These are phyloP conservation scores for Globisporangium uncinulatum DNA, from an alignment of 352 stramenopile species.

Conservation along the genomic window DNA sequence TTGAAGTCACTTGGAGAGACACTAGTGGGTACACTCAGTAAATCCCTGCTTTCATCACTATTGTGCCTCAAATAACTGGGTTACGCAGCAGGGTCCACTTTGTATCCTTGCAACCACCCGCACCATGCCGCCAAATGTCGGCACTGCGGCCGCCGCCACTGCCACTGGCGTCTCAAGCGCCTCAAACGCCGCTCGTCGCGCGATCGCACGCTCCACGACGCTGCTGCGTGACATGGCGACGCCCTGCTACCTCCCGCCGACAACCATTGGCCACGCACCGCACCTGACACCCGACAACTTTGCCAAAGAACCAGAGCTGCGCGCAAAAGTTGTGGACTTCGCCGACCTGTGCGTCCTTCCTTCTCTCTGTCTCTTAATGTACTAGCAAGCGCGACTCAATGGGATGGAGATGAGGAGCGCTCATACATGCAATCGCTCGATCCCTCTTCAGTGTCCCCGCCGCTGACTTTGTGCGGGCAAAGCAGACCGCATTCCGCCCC, in stretches of 20 bases:
- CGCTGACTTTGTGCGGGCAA: conserved; percentile 29
- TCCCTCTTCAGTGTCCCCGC: conserved; percentile 20
- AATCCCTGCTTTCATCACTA: too few relatives aligned
- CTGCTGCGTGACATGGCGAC: conserved; percentile 32
- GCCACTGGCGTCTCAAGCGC: background rate
- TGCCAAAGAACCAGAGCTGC: conserved; percentile 48
- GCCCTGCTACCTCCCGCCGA: conserved; percentile 70
- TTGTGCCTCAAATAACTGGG: too few relatives aligned
- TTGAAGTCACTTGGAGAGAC: too few relatives aligned
- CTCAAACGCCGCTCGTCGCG: background rate
- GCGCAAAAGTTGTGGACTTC: conserved; percentile 58
- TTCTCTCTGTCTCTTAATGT: conserved; percentile 12
- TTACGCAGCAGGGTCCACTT: too few relatives aligned
- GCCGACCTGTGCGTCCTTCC: conserved; percentile 52
- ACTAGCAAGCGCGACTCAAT: background rate
- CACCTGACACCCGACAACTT: conserved; percentile 76
- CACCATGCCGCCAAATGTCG: background rate
- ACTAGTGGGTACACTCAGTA: too few relatives aligned
- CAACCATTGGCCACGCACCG: conserved; percentile 57
- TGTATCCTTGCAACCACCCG: too few relatives aligned
- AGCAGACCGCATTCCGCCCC: conserved; percentile 32
- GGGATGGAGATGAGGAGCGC: background rate
- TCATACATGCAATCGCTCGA: background rate
- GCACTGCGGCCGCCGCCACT: background rate
- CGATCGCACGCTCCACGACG: conserved; percentile 29